Base-by-base conservation (phyloP, 1,139 yeast genomes). In the Scheffersomyces titani region DNA sequence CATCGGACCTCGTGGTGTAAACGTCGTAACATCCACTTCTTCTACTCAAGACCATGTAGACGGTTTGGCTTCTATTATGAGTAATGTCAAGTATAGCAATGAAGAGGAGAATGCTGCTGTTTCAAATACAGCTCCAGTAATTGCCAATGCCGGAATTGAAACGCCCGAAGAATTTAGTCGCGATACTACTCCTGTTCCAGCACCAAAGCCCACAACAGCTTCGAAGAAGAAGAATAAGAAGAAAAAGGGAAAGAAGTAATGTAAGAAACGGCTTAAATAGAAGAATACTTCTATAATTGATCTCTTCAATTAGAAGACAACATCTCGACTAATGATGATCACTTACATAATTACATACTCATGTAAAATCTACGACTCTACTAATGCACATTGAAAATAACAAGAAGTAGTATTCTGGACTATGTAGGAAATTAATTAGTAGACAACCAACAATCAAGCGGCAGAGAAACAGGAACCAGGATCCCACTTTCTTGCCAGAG, bases 1-100 rank as follows among this genome's bases (percentile, higher is more conserved):
- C n/a, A 69, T 92, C 54, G 98, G 98, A 0, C 97, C 98, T 3
- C 81, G 84, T 59, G 94, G 96, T 2, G 89, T 90, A 18, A 80
- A 74, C 60, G 66, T 77, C 47, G 59, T 62, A 49, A 63, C 74
- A 11, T 68, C 69, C 51, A 59, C 60, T 18, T 57, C 59, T 49
- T 63, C 62, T 47, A 53, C 53, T 7, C 55, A 50, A 5, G 58
- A 51, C 59, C 59, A 52, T 36, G 52, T 21, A 5, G 58, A 57
- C 9, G 84, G 83, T 1, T 70, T 77, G 59, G 74, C 80, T 19
- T 74, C 81, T 59, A 62, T 78, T 51, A 78, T 80, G 82, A 69
- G 76, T 55, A 79, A 78, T 60, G 67, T 69, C 5, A 77, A 75
- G 58, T 78, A 73, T 57, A 78, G 72, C 36, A 69, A 65, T 5